phyloP scores from a whole-genome alignment of 225 moss, liverwort and hornwort genomes.

The Bryoerythrophyllum caledonicum region DNA sequence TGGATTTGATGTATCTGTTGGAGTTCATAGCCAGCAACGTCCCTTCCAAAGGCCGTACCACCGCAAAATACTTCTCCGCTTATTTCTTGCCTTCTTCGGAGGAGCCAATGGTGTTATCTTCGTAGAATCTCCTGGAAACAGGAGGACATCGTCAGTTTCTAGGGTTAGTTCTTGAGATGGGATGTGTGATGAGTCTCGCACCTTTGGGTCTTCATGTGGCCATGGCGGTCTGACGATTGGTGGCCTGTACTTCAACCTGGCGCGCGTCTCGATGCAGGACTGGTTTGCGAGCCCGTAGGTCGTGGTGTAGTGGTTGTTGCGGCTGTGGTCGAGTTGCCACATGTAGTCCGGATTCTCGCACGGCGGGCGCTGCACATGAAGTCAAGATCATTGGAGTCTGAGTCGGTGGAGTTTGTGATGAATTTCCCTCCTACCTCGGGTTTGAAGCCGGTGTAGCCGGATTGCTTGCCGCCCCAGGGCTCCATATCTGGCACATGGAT shows the following conservation, averaged over 20 bases:
- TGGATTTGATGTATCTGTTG: conserved; percentile 45
- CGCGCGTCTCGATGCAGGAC: conserved; percentile 24
- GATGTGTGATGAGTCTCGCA: background rate
- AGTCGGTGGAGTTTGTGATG: background rate
- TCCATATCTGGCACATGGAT: conserved; percentile 35
- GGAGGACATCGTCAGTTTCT: too few species aligned
- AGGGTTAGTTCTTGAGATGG: too few species aligned
- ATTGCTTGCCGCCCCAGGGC: conserved; percentile 51
- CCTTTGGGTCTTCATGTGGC: conserved; percentile 35
- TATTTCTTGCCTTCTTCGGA: conserved; percentile 57
- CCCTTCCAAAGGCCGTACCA: conserved; percentile 50
- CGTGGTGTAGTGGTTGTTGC: conserved; percentile 47
- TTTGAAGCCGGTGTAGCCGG: conserved; percentile 44
- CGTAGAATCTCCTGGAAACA: conserved; percentile 40
- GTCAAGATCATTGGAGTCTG: background rate
- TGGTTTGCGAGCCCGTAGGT: conserved; percentile 42
- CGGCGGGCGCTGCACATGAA: conserved; percentile 29
- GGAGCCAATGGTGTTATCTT: conserved; percentile 37
- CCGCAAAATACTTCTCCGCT: conserved; percentile 38
- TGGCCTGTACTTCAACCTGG: conserved; percentile 37
- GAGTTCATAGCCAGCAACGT: conserved; percentile 48
- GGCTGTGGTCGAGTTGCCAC: conserved; percentile 52
- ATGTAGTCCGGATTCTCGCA: conserved; percentile 44
- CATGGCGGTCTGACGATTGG: conserved; percentile 32
- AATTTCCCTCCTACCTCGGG: conserved; percentile 26